phyloP scores from a whole-genome alignment of 2,329 filamentous ascomycete genomes.

The Rosellinia necatrix region DNA sequence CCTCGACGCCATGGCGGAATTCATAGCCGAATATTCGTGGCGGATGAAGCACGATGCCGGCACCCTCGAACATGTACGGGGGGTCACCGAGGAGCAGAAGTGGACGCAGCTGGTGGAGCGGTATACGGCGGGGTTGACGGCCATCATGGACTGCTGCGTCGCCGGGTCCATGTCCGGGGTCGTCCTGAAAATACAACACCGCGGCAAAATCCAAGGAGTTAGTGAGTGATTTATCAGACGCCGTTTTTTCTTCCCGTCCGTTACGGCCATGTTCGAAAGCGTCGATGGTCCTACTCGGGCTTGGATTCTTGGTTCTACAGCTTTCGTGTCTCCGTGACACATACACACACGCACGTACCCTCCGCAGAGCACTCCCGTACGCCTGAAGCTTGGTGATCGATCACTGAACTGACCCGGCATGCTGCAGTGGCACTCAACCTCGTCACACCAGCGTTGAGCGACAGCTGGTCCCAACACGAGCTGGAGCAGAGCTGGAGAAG shows the following conservation, averaged over 20 bases:
- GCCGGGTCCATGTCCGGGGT: neutral
- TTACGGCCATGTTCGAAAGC: too few species aligned
- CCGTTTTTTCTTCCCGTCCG: neutral
- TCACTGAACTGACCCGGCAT: neutral
- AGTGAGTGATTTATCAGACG: neutral
- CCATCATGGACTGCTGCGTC: neutral
- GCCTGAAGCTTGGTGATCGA: too few species aligned
- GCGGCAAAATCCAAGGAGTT: neutral
- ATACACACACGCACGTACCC: too few species aligned
- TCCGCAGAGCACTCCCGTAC: too few species aligned
- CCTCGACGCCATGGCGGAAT: neutral
- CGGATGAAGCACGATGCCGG: neutral
- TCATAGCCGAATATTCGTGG: neutral
- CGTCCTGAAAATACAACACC: neutral
- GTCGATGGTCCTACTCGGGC: too few species aligned
- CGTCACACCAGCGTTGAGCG: neutral
- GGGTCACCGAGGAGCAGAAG: too few species aligned
- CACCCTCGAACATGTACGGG: neutral
- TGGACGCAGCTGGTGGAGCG: neutral
- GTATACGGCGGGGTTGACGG: neutral
- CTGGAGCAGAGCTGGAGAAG: neutral
- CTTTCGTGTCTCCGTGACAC: too few species aligned
- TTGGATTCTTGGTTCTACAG: too few species aligned
- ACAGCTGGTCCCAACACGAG: slow-evolving; percentile 3
- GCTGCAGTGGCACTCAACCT: slow-evolving; percentile 5